phyloP scores from a whole-genome alignment of 2,329 filamentous ascomycete species.

The Chaetomium strumarium region DNA sequence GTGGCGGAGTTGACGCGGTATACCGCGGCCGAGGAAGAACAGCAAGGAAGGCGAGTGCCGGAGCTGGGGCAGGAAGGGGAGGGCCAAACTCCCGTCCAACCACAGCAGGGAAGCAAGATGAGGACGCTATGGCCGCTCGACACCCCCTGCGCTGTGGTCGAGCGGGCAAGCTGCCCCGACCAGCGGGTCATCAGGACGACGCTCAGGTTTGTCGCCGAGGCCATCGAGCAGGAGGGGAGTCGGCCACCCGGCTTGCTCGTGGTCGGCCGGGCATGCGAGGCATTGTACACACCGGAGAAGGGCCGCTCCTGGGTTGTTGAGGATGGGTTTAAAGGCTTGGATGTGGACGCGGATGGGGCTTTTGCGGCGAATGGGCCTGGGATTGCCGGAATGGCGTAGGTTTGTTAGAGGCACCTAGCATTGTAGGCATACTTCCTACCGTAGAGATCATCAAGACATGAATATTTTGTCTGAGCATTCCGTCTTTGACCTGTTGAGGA shows the following conservation, averaged over 20 bases:
- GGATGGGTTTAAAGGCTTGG: slow-evolving; percentile 68
- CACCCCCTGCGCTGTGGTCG: slow-evolving; percentile 90
- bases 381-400: slow-evolving; percentile 9
- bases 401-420: background rate
- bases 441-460: background rate
- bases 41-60: slow-evolving; percentile 24
- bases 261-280: slow-evolving; percentile 76
- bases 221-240: slow-evolving; percentile 83
- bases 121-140: slow-evolving; percentile 59
- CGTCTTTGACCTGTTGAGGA: background rate
- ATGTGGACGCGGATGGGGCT: slow-evolving; percentile 36
- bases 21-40: slow-evolving; percentile 29
- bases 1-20: slow-evolving; percentile 61
- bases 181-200: slow-evolving; percentile 90
- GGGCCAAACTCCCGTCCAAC: background rate
- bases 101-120: slow-evolving; percentile 23
- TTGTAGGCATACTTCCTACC: background rate
- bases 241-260: slow-evolving; percentile 84
- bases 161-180: slow-evolving; percentile 88
- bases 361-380: slow-evolving; percentile 6
- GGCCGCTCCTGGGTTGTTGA: slow-evolving; percentile 74
- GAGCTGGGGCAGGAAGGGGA: slow-evolving; percentile 25
- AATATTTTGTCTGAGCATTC: background rate
- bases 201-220: slow-evolving; percentile 68
- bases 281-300: slow-evolving; percentile 54